Conservation (phyloP, 2,329 filamentous ascomycete genomes). For the Hypomyces rosellus region DNA sequence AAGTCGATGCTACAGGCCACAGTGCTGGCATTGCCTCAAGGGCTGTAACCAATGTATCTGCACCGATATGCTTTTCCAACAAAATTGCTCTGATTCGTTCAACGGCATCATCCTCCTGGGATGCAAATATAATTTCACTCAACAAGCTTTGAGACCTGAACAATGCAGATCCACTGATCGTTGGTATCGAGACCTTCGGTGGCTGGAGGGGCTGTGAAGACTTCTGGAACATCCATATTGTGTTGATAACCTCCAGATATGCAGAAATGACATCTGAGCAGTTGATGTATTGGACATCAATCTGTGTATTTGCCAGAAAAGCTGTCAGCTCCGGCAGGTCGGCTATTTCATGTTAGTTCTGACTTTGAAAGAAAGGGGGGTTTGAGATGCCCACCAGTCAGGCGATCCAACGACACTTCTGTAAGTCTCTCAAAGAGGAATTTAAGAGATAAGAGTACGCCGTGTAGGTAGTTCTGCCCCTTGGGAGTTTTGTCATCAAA, state of each 20-base stretch:
- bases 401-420: slow-evolving; percentile 38
- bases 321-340: slow-evolving; percentile 24
- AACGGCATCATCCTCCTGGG: slow-evolving; percentile 17
- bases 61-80: slow-evolving; percentile 21
- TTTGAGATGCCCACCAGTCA: slow-evolving; percentile 32
- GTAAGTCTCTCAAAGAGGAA: slow-evolving; percentile 50
- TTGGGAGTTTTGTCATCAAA: slow-evolving; percentile 18
- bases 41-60: slow-evolving; percentile 31
- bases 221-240: slow-evolving; percentile 29
- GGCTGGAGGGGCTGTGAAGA: slow-evolving; percentile 15
- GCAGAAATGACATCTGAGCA: slow-evolving; percentile 40
- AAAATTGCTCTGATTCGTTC: slow-evolving; percentile 22
- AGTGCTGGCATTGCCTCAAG: slow-evolving; percentile 28
- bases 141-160: slow-evolving; percentile 33
- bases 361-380: neutral
- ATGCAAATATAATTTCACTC: slow-evolving; percentile 30
- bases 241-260: slow-evolving; percentile 41
- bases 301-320: slow-evolving; percentile 23
- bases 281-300: slow-evolving; percentile 17
- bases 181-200: slow-evolving; percentile 15
- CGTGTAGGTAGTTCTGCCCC: slow-evolving; percentile 51
- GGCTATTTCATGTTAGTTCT: slow-evolving; percentile 20
- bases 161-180: slow-evolving; percentile 28
- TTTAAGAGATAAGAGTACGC: slow-evolving; percentile 49
- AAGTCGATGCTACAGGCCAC: slow-evolving; percentile 22